Percentiles rank a stretch among this genome's conserved stretches.
These are phyloP conservation scores for Lasiodiplodia sp. DNA, from an alignment of 2,329 filamentous ascomycete genomes.

Conservation along the genomic window DNA sequence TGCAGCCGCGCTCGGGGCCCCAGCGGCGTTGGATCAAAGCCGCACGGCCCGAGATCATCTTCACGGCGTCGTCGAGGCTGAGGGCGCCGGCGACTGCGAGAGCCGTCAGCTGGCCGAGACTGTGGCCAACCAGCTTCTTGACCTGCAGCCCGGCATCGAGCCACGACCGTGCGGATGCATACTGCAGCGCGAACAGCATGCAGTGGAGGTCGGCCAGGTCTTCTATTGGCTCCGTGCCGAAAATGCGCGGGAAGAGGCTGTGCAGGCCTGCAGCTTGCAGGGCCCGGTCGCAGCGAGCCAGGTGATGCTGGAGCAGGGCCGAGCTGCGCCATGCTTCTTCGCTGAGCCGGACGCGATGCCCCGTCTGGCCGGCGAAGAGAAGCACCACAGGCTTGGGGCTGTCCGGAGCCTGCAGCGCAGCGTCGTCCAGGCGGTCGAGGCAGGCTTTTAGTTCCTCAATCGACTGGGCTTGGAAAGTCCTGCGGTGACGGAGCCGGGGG, in stretches of 20 bases:
- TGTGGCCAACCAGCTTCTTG: constrained; percentile 33
- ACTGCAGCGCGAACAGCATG: constrained; percentile 44
- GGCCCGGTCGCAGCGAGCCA: constrained; percentile 31
- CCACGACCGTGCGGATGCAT: constrained; percentile 40
- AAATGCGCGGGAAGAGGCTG: constrained; percentile 36
- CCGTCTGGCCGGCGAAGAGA: constrained; percentile 31
- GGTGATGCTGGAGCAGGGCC: constrained; percentile 32
- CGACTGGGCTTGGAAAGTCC: neutral
- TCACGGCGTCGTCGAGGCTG: constrained; percentile 10
- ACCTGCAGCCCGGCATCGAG: constrained; percentile 34
- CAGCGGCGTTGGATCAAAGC: constrained; percentile 31
- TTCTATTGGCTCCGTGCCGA: constrained; percentile 29
- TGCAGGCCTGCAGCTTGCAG: constrained; percentile 19
- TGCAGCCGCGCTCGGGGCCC: constrained; percentile 37
- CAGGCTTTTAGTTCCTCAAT: neutral
- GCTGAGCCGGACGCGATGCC: constrained; percentile 26
- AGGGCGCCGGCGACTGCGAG: constrained; percentile 23
- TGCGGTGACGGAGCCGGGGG: neutral
- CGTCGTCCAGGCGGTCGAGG: neutral
- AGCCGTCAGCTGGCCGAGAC: constrained; percentile 28
- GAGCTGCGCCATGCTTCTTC: constrained; percentile 30
- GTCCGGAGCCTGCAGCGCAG: neutral
- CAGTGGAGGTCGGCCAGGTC: constrained; percentile 39
- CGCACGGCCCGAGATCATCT: constrained; percentile 19
- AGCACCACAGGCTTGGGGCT: constrained; percentile 22